phyloP scores from a whole-genome alignment of 768 basidiomycete genomes.

The Scleroderma bovista region DNA sequence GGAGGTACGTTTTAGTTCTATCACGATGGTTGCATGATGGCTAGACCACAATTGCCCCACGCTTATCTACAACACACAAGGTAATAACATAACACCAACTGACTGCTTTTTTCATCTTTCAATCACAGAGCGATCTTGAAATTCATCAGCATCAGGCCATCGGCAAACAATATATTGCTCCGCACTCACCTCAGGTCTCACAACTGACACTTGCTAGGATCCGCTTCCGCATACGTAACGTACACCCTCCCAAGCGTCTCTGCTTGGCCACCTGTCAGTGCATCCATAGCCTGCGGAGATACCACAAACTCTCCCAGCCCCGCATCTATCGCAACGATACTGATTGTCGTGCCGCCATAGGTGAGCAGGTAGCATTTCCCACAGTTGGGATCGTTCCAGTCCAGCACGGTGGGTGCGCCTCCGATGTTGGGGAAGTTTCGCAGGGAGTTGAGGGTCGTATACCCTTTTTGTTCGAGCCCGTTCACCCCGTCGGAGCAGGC shows the following conservation, averaged over 20 bases:
- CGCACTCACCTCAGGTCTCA: too few relatives aligned
- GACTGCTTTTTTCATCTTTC: too few relatives aligned
- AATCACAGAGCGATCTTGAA: too few relatives aligned
- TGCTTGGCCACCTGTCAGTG: conserved; percentile 44
- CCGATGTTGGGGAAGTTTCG: conserved; percentile 35
- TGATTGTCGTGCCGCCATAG: conserved; percentile 18
- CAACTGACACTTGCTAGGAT: too few relatives aligned
- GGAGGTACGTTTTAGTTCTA: too few relatives aligned
- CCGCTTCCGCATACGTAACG: too few relatives aligned
- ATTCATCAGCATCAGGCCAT: too few relatives aligned
- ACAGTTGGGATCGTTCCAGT: conserved; percentile 20
- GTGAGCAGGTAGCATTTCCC: conserved; percentile 30
- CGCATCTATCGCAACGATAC: conserved; percentile 25
- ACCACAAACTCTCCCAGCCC: conserved; percentile 39
- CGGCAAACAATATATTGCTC: too few relatives aligned
- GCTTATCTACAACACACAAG: too few relatives aligned
- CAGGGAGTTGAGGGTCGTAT: conserved; percentile 33
- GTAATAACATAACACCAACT: too few relatives aligned
- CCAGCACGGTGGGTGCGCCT: conserved; percentile 17
- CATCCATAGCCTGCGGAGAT: conserved; percentile 49
- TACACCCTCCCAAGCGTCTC: conserved; percentile 45
- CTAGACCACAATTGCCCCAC: too few relatives aligned
- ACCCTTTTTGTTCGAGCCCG: conserved; percentile 31
- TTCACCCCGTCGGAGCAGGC: conserved; percentile 36
- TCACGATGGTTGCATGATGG: too few relatives aligned